Evolutionary conservation across 2,329 filamentous ascomycete genomes (phyloP).

Genomic region (Chaetomiaceae sp.): DNA sequence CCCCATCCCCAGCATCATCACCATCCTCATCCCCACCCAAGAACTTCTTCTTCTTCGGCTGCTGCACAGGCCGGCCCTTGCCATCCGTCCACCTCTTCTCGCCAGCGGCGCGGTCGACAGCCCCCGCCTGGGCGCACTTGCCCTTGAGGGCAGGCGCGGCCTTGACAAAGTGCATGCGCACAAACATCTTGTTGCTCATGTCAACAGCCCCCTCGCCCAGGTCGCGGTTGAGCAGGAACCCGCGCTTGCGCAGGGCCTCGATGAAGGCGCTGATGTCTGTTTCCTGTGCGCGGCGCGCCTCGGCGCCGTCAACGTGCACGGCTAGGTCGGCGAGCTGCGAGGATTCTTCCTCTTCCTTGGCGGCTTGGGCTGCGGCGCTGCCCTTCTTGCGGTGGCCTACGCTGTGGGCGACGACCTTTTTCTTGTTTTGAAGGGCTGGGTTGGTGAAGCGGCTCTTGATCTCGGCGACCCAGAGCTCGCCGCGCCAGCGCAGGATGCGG

Average conservation of each 20-base stretch:
- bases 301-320: constrained; percentile 65
- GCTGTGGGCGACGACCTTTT: constrained; percentile 58
- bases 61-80: constrained; percentile 33
- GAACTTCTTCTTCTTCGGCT: constrained; percentile 51
- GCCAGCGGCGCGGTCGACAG: constrained; percentile 19
- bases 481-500: constrained; percentile 84
- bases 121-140: constrained; percentile 61
- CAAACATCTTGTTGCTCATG: constrained; percentile 94
- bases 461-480: constrained; percentile 94
- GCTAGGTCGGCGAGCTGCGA: constrained; percentile 52
- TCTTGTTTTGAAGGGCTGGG: constrained; percentile 33
- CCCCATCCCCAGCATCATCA: constrained; percentile 51
- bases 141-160: constrained; percentile 68
- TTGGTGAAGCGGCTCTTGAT: constrained; percentile 85
- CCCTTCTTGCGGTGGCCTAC: constrained; percentile 63
- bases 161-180: constrained; percentile 93
- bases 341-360: constrained; percentile 44
- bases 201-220: constrained; percentile 58
- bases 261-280: constrained; percentile 88
- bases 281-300: constrained; percentile 55
- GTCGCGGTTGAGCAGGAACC: constrained; percentile 74
- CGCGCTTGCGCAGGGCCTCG: constrained; percentile 71
- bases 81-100: constrained; percentile 33
- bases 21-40: constrained; percentile 49
- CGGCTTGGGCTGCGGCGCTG: constrained; percentile 44